These are phyloP conservation scores for Diatrype stigma DNA, from an alignment of 2,329 filamentous ascomycete species.

Conservation along the genomic window DNA sequence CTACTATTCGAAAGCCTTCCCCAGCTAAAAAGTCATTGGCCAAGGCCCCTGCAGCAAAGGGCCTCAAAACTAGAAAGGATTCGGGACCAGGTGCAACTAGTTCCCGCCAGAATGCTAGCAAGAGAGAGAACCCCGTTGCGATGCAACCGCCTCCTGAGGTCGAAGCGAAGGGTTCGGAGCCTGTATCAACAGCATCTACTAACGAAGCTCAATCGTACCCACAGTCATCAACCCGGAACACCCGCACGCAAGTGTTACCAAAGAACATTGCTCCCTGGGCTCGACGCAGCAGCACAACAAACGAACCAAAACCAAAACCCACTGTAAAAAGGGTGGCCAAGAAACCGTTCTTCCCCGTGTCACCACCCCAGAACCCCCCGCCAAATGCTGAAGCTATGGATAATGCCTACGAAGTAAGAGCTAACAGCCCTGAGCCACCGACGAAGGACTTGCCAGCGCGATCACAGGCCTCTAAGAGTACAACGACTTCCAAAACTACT, in stretches of 20 bases:
- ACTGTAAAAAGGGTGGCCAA: background rate
- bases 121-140: background rate
- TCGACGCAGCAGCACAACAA: background rate
- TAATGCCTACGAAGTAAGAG: background rate
- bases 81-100: background rate
- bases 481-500: background rate
- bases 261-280: background rate
- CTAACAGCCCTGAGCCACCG: background rate
- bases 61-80: background rate
- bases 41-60: background rate
- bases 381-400: background rate
- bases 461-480: background rate
- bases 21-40: background rate
- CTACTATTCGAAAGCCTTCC: background rate
- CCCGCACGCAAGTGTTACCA: background rate
- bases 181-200: background rate
- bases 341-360: background rate
- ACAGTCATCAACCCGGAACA: too few species aligned
- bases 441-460: background rate
- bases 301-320: background rate
- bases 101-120: background rate
- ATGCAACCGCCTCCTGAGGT: background rate
- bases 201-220: too few species aligned
- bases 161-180: background rate
- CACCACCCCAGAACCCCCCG: background rate